A percentile compares a stretch with the other conserved stretches of the same genome.
Conservation (phyloP, 495 filamentous ascomycete species). For the Hypoxylon rickii region DNA sequence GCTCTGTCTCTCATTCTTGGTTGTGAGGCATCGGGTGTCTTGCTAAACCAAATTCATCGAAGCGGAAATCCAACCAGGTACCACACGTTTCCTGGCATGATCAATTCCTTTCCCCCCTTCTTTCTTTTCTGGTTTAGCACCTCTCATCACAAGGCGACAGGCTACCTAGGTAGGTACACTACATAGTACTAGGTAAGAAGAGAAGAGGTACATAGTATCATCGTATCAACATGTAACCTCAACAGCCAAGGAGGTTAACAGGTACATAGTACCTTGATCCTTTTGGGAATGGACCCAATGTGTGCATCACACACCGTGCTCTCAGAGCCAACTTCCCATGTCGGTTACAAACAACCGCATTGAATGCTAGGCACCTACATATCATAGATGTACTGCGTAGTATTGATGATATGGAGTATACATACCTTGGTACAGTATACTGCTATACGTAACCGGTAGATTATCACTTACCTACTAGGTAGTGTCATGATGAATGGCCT, state of each 20-base stretch:
- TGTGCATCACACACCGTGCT: conserved; percentile 32
- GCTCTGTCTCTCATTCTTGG: conserved; percentile 35
- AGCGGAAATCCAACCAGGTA: conserved; percentile 26
- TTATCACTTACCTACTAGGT: conserved; percentile 3
- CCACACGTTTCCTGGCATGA: too few species aligned
- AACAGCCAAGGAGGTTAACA: conserved; percentile 1
- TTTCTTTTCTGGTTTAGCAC: conserved; percentile 8
- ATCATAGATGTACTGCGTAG: too few species aligned
- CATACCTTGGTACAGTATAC: too few species aligned
- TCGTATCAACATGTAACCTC: background rate
- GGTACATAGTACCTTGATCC: too few species aligned
- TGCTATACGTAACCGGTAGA: background rate
- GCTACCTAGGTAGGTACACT: too few species aligned
- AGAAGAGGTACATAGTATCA: background rate
- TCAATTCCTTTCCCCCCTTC: background rate
- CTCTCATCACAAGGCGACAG: conserved; percentile 21
- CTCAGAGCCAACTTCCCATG: conserved; percentile 12
- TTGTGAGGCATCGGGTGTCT: conserved; percentile 38
- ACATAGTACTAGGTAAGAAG: too few species aligned
- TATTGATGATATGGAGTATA: too few species aligned
- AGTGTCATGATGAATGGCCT: conserved; percentile 26
- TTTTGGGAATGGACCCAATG: conserved; percentile 15
- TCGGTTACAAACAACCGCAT: too few species aligned
- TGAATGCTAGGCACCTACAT: too few species aligned
- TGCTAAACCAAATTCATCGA: conserved; percentile 32